These are phyloP conservation scores for Boletus sensibilis DNA, from an alignment of 768 basidiomycete species.

Conservation along the genomic window DNA sequence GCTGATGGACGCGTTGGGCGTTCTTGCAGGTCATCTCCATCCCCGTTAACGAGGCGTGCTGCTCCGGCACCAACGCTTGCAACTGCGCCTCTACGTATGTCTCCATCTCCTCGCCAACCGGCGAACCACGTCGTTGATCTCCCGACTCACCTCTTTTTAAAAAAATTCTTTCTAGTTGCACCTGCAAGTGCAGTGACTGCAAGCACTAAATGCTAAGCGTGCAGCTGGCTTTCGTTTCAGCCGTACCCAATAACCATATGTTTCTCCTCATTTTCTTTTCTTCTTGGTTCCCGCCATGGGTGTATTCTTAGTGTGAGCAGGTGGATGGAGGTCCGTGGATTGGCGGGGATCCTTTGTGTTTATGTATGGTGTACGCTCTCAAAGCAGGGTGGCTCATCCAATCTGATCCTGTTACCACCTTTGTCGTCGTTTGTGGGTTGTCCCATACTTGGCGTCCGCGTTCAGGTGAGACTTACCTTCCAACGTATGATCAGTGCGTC, in stretches of 20 bases:
- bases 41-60: slow-evolving; percentile 17
- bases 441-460: too few relatives aligned
- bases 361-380: not conserved
- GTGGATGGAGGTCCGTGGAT: not conserved
- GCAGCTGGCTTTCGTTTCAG: too few relatives aligned
- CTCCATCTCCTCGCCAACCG: not conserved
- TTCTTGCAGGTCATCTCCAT: slow-evolving; percentile 4
- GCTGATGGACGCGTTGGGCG: not conserved
- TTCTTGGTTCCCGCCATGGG: not conserved
- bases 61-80: slow-evolving; percentile 1
- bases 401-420: not conserved
- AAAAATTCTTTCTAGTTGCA: slow-evolving; percentile 8
- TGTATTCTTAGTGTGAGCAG: not conserved
- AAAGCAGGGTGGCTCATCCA: not conserved
- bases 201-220: slow-evolving; percentile 3
- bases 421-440: not conserved
- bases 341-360: not conserved
- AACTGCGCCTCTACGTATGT: slow-evolving; percentile 8
- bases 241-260: not conserved
- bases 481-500: not conserved
- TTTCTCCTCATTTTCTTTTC: not conserved
- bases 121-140: not conserved
- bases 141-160: too few relatives aligned
- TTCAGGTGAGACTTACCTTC: not conserved
- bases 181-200: slow-evolving; percentile 17